A percentile compares a stretch with the other conserved stretches of the same genome.
Evolutionary conservation across 2,329 filamentous ascomycete genomes (phyloP).

Genomic region (Amesomyces nigricolor): DNA sequence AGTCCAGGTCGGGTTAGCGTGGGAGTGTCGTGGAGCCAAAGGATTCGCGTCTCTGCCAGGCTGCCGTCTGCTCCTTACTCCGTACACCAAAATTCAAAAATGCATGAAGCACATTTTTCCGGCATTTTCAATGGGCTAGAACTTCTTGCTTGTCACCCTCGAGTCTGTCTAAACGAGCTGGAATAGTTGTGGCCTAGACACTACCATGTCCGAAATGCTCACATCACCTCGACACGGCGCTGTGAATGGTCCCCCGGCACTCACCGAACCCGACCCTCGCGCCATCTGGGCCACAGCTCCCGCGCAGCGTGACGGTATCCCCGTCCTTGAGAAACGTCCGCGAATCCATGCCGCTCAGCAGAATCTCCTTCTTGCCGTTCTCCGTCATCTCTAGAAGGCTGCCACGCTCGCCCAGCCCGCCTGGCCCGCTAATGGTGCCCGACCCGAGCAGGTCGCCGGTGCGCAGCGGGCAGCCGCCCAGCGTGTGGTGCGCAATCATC

Average conservation of each 20-base stretch:
- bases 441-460: slow-evolving; percentile 71
- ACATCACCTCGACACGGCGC: slow-evolving; percentile 5
- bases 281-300: slow-evolving; percentile 32
- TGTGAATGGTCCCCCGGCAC: slow-evolving; percentile 28
- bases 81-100: too few relatives aligned
- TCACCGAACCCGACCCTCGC: slow-evolving; percentile 41
- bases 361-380: slow-evolving; percentile 40
- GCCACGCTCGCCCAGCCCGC: slow-evolving; percentile 33
- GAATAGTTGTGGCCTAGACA: too few relatives aligned
- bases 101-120: not conserved
- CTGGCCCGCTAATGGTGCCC: slow-evolving; percentile 61
- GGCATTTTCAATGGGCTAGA: not conserved
- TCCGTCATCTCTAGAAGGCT: slow-evolving; percentile 43
- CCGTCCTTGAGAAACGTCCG: slow-evolving; percentile 43
- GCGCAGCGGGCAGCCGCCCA: slow-evolving; percentile 69
- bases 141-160: not conserved
- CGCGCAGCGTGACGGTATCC: slow-evolving; percentile 39
- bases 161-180: too few relatives aligned
- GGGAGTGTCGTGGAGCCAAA: too few relatives aligned
- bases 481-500: slow-evolving; percentile 74
- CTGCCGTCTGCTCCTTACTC: too few relatives aligned
- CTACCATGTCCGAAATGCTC: not conserved
- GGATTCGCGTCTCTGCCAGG: too few relatives aligned
- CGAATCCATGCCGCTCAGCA: slow-evolving; percentile 36
- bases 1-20: too few relatives aligned